Percentiles rank a stretch among this genome's conserved stretches.
phyloP scores from a whole-genome alignment of 108 stramenopile genomes.

The Epithemia pelagica region DNA sequence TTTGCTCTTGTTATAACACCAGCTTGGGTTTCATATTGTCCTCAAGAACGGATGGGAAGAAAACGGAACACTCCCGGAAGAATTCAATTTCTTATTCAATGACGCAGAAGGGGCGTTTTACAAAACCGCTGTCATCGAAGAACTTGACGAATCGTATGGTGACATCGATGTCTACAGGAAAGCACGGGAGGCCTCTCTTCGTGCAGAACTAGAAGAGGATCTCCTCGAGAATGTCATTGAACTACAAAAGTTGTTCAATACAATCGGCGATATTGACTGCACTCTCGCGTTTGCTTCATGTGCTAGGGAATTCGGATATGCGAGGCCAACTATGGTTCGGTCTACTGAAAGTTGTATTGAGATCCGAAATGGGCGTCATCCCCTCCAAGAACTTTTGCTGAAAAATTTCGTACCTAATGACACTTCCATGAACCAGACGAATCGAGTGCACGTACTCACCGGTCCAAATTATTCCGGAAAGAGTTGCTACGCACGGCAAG shows the following conservation, averaged over 20 bases:
- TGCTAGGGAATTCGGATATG: conserved; percentile 79
- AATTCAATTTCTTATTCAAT: conserved; percentile 68
- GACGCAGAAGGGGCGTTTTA: conserved; percentile 80
- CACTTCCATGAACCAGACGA: conserved; percentile 46
- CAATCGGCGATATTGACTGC: conserved; percentile 85
- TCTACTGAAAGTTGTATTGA: conserved; percentile 34
- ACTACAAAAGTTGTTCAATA: conserved; percentile 71
- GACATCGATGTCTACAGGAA: conserved; percentile 88
- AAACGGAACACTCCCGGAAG: conserved; percentile 43
- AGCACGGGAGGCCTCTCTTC: conserved; percentile 79
- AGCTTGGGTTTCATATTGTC: conserved; percentile 82
- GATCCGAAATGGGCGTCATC: conserved; percentile 90
- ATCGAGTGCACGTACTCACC: conserved; percentile 77
- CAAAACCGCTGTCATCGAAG: conserved; percentile 73
- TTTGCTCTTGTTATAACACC: too few species aligned
- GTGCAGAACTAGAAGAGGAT: conserved; percentile 88
- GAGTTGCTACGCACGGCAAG: conserved; percentile 87
- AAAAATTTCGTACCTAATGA: conserved; percentile 89
- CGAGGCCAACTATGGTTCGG: conserved; percentile 57
- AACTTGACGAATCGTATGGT: conserved; percentile 85
- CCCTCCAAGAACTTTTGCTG: conserved; percentile 90
- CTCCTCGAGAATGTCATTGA: conserved; percentile 77
- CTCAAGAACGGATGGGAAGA: conserved; percentile 47
- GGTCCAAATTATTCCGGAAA: conserved; percentile 95
- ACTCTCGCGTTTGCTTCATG: conserved; percentile 78